Percentiles rank a stretch among this genome's conserved stretches.
These are phyloP conservation scores for Pseudogymnoascus sp. DNA, from an alignment of 2,329 filamentous ascomycete genomes.

Conservation along the genomic window DNA sequence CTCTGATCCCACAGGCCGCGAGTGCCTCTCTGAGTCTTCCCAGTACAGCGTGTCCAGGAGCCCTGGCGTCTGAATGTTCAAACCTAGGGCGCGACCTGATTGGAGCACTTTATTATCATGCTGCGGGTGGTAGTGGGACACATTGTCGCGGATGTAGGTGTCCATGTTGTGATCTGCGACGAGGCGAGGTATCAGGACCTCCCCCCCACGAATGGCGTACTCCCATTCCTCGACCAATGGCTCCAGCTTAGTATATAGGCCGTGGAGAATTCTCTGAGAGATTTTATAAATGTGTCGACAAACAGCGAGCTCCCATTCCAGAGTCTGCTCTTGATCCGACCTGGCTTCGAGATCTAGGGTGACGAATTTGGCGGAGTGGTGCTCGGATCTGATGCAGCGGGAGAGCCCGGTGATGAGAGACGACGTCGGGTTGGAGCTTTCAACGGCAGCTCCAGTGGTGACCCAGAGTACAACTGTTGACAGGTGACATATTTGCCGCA, in stretches of 20 bases:
- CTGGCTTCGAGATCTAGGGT: constrained; percentile 20
- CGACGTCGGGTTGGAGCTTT: neutral
- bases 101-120: neutral
- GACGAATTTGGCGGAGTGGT: constrained; percentile 16
- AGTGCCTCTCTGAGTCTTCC: neutral
- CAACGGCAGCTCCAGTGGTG: neutral
- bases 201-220: constrained; percentile 21
- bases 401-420: constrained; percentile 13
- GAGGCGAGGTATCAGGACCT: constrained; percentile 22
- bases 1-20: neutral
- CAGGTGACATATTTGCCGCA: neutral
- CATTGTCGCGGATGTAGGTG: constrained; percentile 9
- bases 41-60: constrained; percentile 12
- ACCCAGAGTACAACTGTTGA: neutral
- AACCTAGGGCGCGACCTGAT: neutral
- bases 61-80: constrained; percentile 12
- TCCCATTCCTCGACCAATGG: constrained; percentile 18
- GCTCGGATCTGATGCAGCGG: constrained; percentile 11
- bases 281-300: constrained; percentile 18
- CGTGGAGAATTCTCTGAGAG: constrained; percentile 20
- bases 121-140: neutral
- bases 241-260: constrained; percentile 11
- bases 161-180: constrained; percentile 28
- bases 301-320: no score
- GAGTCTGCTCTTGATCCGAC: constrained; percentile 20